Percentiles rank a stretch among this genome's conserved stretches.
phyloP scores from a whole-genome alignment of 805 yeast species.

The Yarrowia sp. region DNA sequence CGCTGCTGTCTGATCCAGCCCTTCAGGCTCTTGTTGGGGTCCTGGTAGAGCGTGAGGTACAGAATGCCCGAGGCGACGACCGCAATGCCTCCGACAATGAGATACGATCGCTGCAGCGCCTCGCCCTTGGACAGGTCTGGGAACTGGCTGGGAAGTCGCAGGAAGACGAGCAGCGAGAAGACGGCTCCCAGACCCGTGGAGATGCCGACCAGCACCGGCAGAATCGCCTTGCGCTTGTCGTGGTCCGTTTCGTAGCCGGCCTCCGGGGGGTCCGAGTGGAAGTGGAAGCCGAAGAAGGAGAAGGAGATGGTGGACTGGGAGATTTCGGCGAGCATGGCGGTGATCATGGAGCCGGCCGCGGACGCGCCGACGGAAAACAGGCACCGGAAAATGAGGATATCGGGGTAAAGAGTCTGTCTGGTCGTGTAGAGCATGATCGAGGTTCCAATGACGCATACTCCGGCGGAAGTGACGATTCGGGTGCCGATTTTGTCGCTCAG shows the following conservation, averaged over 20 bases:
- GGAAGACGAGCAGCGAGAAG: slow-evolving; percentile 53
- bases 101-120: slow-evolving; percentile 51
- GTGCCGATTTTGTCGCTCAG: slow-evolving; percentile 63
- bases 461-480: slow-evolving; percentile 49
- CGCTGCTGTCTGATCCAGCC: slow-evolving; percentile 36
- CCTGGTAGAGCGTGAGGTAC: slow-evolving; percentile 42
- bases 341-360: slow-evolving; percentile 54
- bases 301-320: slow-evolving; percentile 31
- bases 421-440: slow-evolving; percentile 52
- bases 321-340: slow-evolving; percentile 58
- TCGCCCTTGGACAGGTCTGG: slow-evolving; percentile 42
- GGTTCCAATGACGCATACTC: slow-evolving; percentile 50
- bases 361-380: slow-evolving; percentile 62
- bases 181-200: slow-evolving; percentile 67
- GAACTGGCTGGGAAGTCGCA: slow-evolving; percentile 56
- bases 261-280: slow-evolving; percentile 34
- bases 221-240: slow-evolving; percentile 49
- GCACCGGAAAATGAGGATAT: slow-evolving; percentile 50
- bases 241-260: slow-evolving; percentile 28
- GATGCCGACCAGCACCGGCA: slow-evolving; percentile 60
- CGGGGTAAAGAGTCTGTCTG: slow-evolving; percentile 48
- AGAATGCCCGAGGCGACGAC: slow-evolving; percentile 41
- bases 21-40: slow-evolving; percentile 39
- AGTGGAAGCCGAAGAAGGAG: slow-evolving; percentile 34
- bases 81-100: slow-evolving; percentile 47